A percentile compares a stretch with the other conserved stretches of the same genome.
Evolutionary conservation across 2,329 filamentous ascomycete genomes (phyloP).

Genomic region (Aurifilum marmelostoma): DNA sequence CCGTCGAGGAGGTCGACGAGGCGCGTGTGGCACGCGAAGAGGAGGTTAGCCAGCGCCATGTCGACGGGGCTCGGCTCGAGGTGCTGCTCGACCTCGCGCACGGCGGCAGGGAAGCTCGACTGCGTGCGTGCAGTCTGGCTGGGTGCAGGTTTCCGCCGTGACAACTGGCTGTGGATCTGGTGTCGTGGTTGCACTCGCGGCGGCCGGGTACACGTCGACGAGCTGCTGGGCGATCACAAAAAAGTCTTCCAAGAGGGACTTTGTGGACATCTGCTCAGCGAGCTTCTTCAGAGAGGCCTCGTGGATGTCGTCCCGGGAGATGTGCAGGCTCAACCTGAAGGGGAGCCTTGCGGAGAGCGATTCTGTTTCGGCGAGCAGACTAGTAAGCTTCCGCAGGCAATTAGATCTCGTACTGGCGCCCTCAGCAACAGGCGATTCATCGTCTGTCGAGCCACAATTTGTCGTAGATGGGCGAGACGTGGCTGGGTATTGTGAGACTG

Average conservation of each 20-base stretch:
- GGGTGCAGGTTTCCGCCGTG: slow-evolving; percentile 35
- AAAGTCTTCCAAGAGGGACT: slow-evolving; percentile 40
- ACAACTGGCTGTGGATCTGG: slow-evolving; percentile 14
- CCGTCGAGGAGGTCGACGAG: slow-evolving; percentile 43
- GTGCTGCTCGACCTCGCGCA: slow-evolving; percentile 29
- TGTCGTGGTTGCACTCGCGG: slow-evolving; percentile 33
- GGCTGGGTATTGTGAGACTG: not conserved
- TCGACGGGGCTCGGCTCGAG: slow-evolving; percentile 33
- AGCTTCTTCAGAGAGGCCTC: slow-evolving; percentile 33
- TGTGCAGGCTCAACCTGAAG: slow-evolving; percentile 31
- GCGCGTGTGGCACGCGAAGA: slow-evolving; percentile 44
- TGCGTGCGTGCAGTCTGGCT: slow-evolving; percentile 42
- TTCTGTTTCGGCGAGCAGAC: slow-evolving; percentile 35
- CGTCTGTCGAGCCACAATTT: not conserved
- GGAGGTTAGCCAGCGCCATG: slow-evolving; percentile 41
- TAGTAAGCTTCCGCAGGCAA: slow-evolving; percentile 32
- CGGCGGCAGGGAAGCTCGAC: slow-evolving; percentile 28
- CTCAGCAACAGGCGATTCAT: slow-evolving; percentile 24
- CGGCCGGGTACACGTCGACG: slow-evolving; percentile 40
- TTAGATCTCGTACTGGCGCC: slow-evolving; percentile 5
- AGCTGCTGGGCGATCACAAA: slow-evolving; percentile 42
- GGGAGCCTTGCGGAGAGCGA: slow-evolving; percentile 34
- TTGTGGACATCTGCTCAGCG: slow-evolving; percentile 34
- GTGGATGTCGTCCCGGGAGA: slow-evolving; percentile 34
- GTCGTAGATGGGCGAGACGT: not conserved